Conservation (phyloP, 2,329 filamentous ascomycete species). For the Ascocoryne sarcoides region DNA sequence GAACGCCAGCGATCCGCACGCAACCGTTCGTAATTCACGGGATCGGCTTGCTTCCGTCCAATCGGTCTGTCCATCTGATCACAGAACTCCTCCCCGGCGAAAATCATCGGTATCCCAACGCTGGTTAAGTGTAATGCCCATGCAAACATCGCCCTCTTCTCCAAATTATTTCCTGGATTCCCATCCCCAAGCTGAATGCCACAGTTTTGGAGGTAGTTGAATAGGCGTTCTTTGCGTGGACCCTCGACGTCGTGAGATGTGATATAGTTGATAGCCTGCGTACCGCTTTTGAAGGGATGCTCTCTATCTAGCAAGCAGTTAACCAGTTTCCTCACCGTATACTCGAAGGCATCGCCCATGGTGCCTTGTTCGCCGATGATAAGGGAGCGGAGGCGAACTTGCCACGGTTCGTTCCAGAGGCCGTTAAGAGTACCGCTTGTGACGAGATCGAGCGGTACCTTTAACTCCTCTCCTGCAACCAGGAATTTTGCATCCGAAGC, state of each 20-base stretch:
- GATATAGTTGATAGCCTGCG: conserved; percentile 12
- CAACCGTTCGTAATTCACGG: conserved; percentile 14
- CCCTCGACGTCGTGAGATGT: conserved; percentile 15
- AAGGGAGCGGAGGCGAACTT: conserved; percentile 9
- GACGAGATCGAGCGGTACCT: conserved; percentile 12
- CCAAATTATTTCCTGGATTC: conserved; percentile 8
- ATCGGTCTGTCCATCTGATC: conserved; percentile 12
- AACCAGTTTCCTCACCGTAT: conserved; percentile 13
- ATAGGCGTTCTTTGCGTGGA: conserved; percentile 11
- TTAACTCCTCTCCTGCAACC: conserved; percentile 16
- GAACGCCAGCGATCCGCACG: conserved; percentile 9
- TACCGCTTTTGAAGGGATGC: conserved; percentile 13
- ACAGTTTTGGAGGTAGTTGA: conserved; percentile 9
- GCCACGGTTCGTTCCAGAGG: conserved; percentile 15
- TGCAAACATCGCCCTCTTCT: conserved; percentile 10
- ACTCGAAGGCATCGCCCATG: conserved; percentile 7
- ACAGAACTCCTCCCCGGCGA: conserved; percentile 14
- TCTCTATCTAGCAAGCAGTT: conserved; percentile 11
- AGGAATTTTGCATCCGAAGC: conserved; percentile 12
- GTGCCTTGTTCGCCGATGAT: conserved; percentile 5
- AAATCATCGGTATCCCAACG: conserved; percentile 15
- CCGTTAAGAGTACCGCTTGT: conserved; percentile 8
- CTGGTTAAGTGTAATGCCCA: conserved; percentile 10
- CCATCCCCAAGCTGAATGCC: background rate
- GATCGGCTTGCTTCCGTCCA: conserved; percentile 11